Evolutionary conservation across 73 alveolate genomes (phyloP).

Genomic region (Breviolum minutum): DNA sequence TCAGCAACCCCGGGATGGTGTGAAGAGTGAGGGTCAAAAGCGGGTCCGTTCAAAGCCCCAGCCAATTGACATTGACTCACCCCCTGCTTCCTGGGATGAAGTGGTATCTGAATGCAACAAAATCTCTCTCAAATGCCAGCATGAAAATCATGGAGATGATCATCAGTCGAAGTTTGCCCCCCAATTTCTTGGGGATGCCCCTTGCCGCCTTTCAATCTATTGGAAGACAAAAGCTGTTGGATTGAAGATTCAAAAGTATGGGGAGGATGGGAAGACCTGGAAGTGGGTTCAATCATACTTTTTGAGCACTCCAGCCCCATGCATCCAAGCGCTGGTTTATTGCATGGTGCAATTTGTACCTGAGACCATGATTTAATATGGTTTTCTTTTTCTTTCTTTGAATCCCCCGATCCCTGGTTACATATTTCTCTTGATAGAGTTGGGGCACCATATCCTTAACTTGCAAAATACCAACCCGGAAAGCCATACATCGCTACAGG

Average conservation of each 20-base stretch:
- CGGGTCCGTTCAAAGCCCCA: neutral
- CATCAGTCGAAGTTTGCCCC: neutral
- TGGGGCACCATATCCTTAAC: no score
- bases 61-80: neutral
- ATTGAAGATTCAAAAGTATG: neutral
- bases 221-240: neutral
- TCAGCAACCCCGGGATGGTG: neutral
- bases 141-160: neutral
- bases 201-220: neutral
- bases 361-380: no score
- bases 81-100: neutral
- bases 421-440: no score
- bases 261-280: neutral
- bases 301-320: neutral
- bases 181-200: neutral
- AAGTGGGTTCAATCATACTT: neutral
- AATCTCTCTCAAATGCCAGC: no score
- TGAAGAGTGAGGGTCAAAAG: neutral
- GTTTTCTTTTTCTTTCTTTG: no score
- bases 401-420: no score
- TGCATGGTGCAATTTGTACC: neutral
- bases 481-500: no score
- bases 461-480: neutral
- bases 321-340: neutral
- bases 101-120: no score